phyloP scores from a whole-genome alignment of 2,329 filamentous ascomycete species.

The Orbilia brochopaga region DNA sequence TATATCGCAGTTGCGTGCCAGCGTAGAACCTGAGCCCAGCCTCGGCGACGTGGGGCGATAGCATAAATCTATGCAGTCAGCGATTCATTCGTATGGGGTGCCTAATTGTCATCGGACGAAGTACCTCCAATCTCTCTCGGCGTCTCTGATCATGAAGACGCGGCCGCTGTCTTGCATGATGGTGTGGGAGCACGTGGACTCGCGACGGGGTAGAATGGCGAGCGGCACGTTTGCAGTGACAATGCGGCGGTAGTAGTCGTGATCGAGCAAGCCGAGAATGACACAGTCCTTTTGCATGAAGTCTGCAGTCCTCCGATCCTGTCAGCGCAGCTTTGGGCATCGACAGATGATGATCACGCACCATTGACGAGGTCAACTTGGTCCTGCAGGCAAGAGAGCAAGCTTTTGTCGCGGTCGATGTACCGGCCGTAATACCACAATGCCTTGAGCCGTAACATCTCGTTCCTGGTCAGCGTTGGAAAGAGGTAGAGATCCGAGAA shows the following conservation, averaged over 20 bases:
- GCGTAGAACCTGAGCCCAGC: constrained; percentile 56
- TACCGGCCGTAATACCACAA: constrained; percentile 61
- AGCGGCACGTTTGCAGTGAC: constrained; percentile 60
- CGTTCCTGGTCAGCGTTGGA: constrained; percentile 57
- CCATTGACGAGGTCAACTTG: constrained; percentile 58
- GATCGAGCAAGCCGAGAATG: constrained; percentile 60
- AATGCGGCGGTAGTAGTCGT: constrained; percentile 60
- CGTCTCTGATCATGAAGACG: constrained; percentile 60
- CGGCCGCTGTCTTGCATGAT: constrained; percentile 57
- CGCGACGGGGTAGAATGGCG: constrained; percentile 60
- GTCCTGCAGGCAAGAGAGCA: constrained; percentile 59
- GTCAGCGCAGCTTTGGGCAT: background rate
- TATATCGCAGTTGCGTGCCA: constrained; percentile 51
- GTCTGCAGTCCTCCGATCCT: constrained; percentile 54
- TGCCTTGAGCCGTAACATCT: constrained; percentile 58
- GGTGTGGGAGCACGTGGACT: constrained; percentile 61
- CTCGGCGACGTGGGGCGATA: constrained; percentile 33
- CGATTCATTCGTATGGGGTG: background rate
- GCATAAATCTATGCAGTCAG: constrained; percentile 57
- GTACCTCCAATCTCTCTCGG: constrained; percentile 61
- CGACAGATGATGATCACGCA: background rate
- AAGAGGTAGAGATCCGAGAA: constrained; percentile 57
- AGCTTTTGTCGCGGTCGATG: constrained; percentile 58
- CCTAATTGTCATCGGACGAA: constrained; percentile 48
- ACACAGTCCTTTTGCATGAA: constrained; percentile 61